Base-by-base conservation (phyloP, 352 stramenopile genomes). In the Globisporangium nunn region DNA sequence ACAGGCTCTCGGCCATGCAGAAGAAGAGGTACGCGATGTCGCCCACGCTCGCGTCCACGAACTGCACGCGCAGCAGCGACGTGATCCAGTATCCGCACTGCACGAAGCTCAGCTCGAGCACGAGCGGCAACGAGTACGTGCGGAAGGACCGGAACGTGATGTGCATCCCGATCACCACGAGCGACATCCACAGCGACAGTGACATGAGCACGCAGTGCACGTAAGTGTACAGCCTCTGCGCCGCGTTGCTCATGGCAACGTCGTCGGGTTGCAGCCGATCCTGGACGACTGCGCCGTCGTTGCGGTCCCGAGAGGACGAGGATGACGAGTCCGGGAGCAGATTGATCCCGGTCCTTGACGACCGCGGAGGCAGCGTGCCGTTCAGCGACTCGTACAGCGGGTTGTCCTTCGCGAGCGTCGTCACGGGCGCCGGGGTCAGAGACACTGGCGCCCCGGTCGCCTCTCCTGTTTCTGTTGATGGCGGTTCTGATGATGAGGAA, bases 71-170 rank as follows among this genome's bases (percentile, higher is more conserved):
- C 4, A 89, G 51, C 23, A 89, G 61, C 37, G 71, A 81, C 6
- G 75, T 86, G 31, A 85, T 81, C 79, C 76, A 87, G 56, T 89
- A 89, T 6, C 79, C 79, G 47, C 74, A 85, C 61, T 89, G 79
- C 29, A 83, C 70, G 44, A 68, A 78, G 53, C 74, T 86, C 37
- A 89, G 59, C 59, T 87, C 76, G 46, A 89, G 54, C 50, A 89
- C 76, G 33, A 87, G 78, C 44, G 79, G 74, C 35, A 83, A 68
- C 37, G 79, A 87, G 56, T 89, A 89, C 30, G 75, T 89, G 28
- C 79, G 79, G 56, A 89, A 89, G 47, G 76, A 85, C 23, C 68
- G 71, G 67, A 89, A 89, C 37, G 71, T 85, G 28, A 85, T 64
- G 65, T 89, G 76, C 74, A 89, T 85, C 48, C 71, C 78, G 52